phyloP scores from a whole-genome alignment of 805 yeast genomes.

The Trichomonascus vanleenenianus region DNA sequence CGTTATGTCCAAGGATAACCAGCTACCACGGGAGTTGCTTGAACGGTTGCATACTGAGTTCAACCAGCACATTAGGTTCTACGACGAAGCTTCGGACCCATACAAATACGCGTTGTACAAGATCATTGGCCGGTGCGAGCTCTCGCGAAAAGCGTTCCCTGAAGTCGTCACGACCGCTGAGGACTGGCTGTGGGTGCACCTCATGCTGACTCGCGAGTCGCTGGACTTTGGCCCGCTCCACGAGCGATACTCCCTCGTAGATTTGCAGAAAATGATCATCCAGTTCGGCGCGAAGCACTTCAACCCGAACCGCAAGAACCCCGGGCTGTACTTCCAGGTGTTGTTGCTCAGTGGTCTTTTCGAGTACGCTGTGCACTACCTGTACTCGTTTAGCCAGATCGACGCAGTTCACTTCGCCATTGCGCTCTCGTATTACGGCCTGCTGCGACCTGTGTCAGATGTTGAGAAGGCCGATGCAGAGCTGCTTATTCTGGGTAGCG shows the following conservation, averaged over 20 bases:
- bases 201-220: conserved; percentile 61
- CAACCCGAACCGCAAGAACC: conserved; percentile 48
- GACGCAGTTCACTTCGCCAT: conserved; percentile 89
- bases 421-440: conserved; percentile 64
- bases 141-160: conserved; percentile 55
- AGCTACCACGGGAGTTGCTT: conserved; percentile 57
- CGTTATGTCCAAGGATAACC: conserved; percentile 44
- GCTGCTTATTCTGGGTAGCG: conserved; percentile 29
- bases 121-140: conserved; percentile 85
- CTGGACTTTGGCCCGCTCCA: conserved; percentile 41
- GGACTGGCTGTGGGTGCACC: conserved; percentile 96
- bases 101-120: conserved; percentile 86
- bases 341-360: conserved; percentile 70
- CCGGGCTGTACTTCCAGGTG: conserved; percentile 67
- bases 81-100: conserved; percentile 69
- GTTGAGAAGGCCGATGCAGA: conserved; percentile 25
- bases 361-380: conserved; percentile 67
- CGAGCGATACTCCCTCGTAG: conserved; percentile 65
- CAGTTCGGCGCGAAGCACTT: conserved; percentile 70
- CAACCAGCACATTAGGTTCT: conserved; percentile 67
- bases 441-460: conserved; percentile 44
- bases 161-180: conserved; percentile 73
- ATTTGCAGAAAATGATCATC: conserved; percentile 63
- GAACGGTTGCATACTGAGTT: conserved; percentile 72
- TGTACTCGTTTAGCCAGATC: conserved; percentile 57